Percentiles rank a stretch among this genome's conserved stretches.
phyloP scores from a whole-genome alignment of 768 basidiomycete species.

The Lactarius quietus region DNA sequence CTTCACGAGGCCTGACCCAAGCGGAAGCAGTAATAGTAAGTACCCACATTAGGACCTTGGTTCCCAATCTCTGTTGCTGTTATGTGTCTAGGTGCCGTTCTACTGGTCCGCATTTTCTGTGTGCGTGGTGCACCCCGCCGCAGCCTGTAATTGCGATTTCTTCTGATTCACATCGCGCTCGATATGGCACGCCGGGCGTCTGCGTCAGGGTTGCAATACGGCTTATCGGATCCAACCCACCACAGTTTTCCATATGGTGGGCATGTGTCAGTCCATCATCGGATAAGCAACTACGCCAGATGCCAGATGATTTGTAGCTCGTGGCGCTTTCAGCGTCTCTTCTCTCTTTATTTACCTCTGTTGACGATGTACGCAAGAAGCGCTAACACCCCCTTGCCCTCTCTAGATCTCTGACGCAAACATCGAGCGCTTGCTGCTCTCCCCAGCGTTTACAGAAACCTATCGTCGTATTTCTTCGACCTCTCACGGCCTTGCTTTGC shows the following conservation, averaged over 20 bases:
- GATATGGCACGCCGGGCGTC: slow-evolving; percentile 3
- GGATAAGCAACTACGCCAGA: neutral
- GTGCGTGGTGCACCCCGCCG: neutral
- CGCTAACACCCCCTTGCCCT: slow-evolving; percentile 1
- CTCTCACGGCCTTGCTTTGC: slow-evolving; percentile 67
- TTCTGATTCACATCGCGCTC: neutral
- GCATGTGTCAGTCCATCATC: neutral
- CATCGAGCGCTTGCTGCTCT: slow-evolving; percentile 60
- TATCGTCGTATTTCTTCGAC: slow-evolving; percentile 57
- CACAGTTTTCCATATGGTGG: neutral
- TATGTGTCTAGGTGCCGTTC: neutral
- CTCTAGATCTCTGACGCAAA: slow-evolving; percentile 53
- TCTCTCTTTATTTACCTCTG: neutral
- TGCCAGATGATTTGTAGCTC: neutral
- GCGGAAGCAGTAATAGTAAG: slow-evolving; percentile 52
- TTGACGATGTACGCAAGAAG: neutral
- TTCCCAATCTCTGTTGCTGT: slow-evolving; percentile 3
- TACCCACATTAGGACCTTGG: slow-evolving; percentile 15
- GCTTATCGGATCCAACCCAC: slow-evolving; percentile 1
- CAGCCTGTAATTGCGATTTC: neutral
- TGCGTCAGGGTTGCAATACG: neutral
- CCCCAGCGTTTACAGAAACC: slow-evolving; percentile 58
- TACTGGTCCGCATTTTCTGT: neutral
- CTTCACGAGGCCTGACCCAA: slow-evolving; percentile 47
- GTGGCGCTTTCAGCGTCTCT: slow-evolving; percentile 15